Conservation (phyloP, 768 basidiomycete species). For the Russula abietina region DNA sequence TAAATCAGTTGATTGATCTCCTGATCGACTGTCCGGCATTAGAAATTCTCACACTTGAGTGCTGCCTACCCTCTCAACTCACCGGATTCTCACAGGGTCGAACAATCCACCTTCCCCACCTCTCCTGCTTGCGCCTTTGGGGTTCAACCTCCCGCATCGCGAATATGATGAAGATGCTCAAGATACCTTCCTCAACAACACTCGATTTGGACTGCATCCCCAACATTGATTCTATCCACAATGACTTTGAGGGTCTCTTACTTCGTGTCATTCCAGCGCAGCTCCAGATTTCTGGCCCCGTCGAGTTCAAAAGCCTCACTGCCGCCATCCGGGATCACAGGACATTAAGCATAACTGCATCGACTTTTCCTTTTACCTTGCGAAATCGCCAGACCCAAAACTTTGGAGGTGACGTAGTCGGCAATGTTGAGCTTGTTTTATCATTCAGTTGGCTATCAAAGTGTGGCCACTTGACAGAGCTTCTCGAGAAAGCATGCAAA, state of each 20-base stretch:
- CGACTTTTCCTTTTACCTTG: neutral
- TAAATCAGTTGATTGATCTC: no score
- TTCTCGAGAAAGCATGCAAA: neutral
- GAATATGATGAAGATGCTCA: constrained; percentile 3
- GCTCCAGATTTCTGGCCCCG: neutral
- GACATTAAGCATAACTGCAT: neutral
- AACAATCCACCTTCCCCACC: constrained; percentile 5
- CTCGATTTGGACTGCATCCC: constrained; percentile 2
- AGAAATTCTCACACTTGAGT: no score
- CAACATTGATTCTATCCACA: neutral
- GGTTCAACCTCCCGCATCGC: no score
- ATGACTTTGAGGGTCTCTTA: neutral
- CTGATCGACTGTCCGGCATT: no score
- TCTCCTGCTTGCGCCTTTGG: neutral
- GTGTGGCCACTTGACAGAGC: neutral
- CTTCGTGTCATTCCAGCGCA: constrained; percentile 4
- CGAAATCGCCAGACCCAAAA: neutral
- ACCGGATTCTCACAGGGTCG: neutral
- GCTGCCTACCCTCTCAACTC: no score
- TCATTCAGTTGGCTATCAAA: neutral
- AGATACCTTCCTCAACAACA: neutral
- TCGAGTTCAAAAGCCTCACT: constrained; percentile 5
- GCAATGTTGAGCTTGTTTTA: no score
- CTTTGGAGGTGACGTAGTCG: neutral
- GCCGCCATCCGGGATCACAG: neutral